Evolutionary conservation across 768 basidiomycete species (phyloP), one percentile per base, ranked within the genome.

Genomic region (Calvatia gigantea): DNA sequence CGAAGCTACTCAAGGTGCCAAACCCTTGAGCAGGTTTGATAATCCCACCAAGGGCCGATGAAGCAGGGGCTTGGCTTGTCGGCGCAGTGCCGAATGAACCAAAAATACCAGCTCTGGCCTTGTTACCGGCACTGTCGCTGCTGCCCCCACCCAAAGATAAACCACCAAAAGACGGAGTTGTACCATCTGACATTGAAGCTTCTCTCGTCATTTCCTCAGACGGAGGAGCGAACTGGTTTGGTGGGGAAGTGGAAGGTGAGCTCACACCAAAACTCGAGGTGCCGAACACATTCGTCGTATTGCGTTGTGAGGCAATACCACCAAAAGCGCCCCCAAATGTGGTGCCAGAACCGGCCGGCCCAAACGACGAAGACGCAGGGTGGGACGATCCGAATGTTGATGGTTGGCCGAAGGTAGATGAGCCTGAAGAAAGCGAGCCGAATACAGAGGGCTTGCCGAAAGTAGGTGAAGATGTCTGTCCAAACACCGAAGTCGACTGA

Each of bases 151-250:
- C 69, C 12, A 77, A 62, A 46, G 69, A 73, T 54, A 67, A 61
- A 31, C 70, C 70, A 48, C 73, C 71, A 55, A 81, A 75, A 1
- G 66, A 65, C 25, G 73, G 62, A 15, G 72, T 65, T 2, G 70
- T 66, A 42, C 70, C 72, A 57, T 76, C 76, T 1, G 74, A 70
- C 78, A 80, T 80, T 1, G 78, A 77, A 8, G 72, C 76, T 61
- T 80, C 78, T 31, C 75, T 70, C 4, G 74, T 71, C 58, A 79
- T 74, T 29, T 67, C 61, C 5, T 70, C 63, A 7, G 67, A 39
- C 29, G 62, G 58, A 28, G 68, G 41, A 12, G 60, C 45, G 33
- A 39, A 64, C 51, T n/a, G 58, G 49, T 32, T 39, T 32, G 49
- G 32, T 39, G 44, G 33, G 6, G 67, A 59, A 9, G 67, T 61